Evolutionary conservation across 208 protist genomes (phyloP).

Genomic region (Trypanosoma melophagium): DNA sequence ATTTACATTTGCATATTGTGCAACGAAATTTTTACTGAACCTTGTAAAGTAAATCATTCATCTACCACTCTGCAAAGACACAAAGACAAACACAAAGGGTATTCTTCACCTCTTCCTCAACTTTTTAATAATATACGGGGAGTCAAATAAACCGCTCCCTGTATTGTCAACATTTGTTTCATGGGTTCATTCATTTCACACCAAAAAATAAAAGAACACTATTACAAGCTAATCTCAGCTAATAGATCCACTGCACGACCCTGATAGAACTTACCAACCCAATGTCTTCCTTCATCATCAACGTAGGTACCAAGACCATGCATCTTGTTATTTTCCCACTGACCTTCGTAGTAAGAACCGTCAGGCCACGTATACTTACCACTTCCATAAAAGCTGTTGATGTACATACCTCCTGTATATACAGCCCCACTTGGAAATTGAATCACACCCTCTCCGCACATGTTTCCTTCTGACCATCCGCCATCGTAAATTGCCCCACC

Average conservation of each 20-base stretch:
- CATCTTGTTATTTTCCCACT: slow-evolving; percentile 81
- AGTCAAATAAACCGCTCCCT: too few relatives aligned
- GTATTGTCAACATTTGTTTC: too few relatives aligned
- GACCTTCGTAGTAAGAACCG: slow-evolving; percentile 83
- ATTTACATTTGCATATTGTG: too few relatives aligned
- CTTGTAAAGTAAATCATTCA: too few relatives aligned
- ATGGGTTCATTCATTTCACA: too few relatives aligned
- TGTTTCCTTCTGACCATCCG: slow-evolving; percentile 75
- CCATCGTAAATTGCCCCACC: slow-evolving; percentile 79
- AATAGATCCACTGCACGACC: slow-evolving; percentile 45
- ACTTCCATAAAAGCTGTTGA: slow-evolving; percentile 61
- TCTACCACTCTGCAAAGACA: too few relatives aligned
- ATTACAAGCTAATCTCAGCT: slow-evolving; percentile 43
- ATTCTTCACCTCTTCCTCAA: too few relatives aligned
- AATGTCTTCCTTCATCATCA: slow-evolving; percentile 66
- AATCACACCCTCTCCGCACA: slow-evolving; percentile 60
- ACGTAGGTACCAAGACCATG: slow-evolving; percentile 84
- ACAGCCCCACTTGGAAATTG: slow-evolving; percentile 55
- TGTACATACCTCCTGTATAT: slow-evolving; percentile 59
- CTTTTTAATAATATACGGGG: too few relatives aligned
- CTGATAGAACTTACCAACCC: slow-evolving; percentile 71
- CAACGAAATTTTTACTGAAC: too few relatives aligned
- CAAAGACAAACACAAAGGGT: too few relatives aligned
- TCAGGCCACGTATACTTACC: slow-evolving; percentile 87
- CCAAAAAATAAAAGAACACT: neutral